These are phyloP conservation scores for Moricandia moricandioides DNA, from an alignment of 345 rosid genomes.

Conservation along the genomic window DNA sequence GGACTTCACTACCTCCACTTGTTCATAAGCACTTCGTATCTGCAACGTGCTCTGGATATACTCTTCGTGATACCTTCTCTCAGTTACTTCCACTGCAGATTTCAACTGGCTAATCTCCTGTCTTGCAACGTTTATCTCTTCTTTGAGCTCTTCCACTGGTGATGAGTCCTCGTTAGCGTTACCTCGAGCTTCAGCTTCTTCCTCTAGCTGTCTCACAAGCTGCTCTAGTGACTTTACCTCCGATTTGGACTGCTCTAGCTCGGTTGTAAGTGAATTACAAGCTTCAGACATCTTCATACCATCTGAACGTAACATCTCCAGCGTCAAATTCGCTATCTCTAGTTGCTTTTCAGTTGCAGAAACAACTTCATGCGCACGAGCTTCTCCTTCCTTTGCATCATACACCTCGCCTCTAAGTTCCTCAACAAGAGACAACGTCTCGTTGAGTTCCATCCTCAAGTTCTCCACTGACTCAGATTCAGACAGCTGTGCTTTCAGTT, in stretches of 20 bases:
- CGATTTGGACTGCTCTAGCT: constrained; percentile 69
- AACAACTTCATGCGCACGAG: constrained; percentile 59
- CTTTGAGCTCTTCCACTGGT: constrained; percentile 45
- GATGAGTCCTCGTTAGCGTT: constrained; percentile 17
- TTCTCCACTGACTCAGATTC: constrained; percentile 64
- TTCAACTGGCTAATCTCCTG: constrained; percentile 61
- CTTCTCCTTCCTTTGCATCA: constrained; percentile 74
- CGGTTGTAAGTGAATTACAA: constrained; percentile 48
- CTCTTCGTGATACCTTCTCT: constrained; percentile 83
- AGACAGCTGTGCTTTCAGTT: constrained; percentile 73
- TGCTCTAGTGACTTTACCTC: constrained; percentile 60
- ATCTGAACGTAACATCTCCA: constrained; percentile 60
- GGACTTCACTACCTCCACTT: constrained; percentile 53
- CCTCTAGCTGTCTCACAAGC: constrained; percentile 58
- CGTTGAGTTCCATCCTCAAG: constrained; percentile 66
- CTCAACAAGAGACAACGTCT: constrained; percentile 67
- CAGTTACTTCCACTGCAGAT: constrained; percentile 68
- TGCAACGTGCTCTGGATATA: constrained; percentile 82
- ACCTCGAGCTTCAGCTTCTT: constrained; percentile 32
- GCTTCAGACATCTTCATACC: constrained; percentile 60
- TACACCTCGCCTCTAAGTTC: constrained; percentile 54
- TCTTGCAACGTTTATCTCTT: constrained; percentile 52
- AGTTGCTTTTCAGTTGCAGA: constrained; percentile 57
- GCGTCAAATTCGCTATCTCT: constrained; percentile 59
- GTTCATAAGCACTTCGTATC: constrained; percentile 79